Conservation (phyloP, 768 basidiomycete genomes). For the Podaxis rugospora region DNA sequence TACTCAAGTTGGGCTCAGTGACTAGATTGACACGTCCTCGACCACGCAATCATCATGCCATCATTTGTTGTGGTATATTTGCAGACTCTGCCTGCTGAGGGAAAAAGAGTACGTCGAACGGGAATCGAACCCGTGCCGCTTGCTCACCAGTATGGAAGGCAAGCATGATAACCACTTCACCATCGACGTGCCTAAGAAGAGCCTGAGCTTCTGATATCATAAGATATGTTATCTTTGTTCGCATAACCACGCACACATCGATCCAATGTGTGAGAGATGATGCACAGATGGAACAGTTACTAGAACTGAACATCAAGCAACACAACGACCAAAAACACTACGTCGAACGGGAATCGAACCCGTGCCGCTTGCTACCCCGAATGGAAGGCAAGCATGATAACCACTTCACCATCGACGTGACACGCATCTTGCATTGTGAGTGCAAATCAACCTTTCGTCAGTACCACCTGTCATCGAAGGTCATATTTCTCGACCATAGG, state of each 20-base stretch:
- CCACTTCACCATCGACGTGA: slow-evolving; percentile 74
- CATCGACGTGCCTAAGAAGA: too few species aligned
- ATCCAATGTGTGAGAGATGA: too few species aligned
- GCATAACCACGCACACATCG: too few species aligned
- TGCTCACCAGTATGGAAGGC: slow-evolving; percentile 65
- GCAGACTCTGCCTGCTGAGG: background rate
- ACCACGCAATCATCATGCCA: background rate
- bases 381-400: slow-evolving; percentile 93
- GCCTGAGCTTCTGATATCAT: too few species aligned
- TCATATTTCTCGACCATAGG: too few species aligned
- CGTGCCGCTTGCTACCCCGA: slow-evolving; percentile 55
- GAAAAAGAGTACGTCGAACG: slow-evolving; percentile 48
- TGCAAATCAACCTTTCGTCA: too few species aligned
- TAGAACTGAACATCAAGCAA: background rate
- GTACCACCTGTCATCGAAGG: too few species aligned
- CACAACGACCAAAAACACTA: slow-evolving; percentile 22
- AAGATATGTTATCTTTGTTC: too few species aligned
- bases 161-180: slow-evolving; percentile 89
- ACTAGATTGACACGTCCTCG: slow-evolving; percentile 3
- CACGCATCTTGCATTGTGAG: too few species aligned
- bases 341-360: slow-evolving; percentile 76
- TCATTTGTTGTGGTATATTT: slow-evolving; percentile 1
- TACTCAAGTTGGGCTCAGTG: background rate
- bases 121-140: slow-evolving; percentile 79
- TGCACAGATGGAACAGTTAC: too few species aligned